Evolutionary conservation across 1,284 basidiomycete genomes (phyloP), one percentile per base, ranked within the genome.

Genomic region (Papiliotrema fonsecae): DNA sequence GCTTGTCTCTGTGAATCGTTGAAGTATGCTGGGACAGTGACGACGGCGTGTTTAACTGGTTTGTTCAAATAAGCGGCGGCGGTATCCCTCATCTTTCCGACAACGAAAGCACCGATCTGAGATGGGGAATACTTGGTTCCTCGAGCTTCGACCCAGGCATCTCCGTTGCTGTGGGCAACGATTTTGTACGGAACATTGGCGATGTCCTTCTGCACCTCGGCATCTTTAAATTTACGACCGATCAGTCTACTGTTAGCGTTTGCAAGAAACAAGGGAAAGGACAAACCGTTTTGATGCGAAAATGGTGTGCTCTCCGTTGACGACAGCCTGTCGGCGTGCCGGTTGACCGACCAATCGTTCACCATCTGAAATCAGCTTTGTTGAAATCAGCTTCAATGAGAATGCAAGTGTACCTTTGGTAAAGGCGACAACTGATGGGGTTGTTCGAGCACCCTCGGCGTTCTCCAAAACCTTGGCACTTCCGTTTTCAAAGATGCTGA

Each of bases 1-100:
- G 94, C 92, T 78, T 97, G 93, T 56, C 93, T 85, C 75, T 97
- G 94, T 32, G 93, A 90, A 71, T 97, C 94, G 74, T 97, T 97
- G 82, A 97, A 97, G 78, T 97, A 97, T 0, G 93, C 93, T 4
- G 93, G 93, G 34, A 97, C 94, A 28, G 93, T 97, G 66, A 97
- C 79, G 63, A 97, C 93, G 52, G 77, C 79, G 67, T 80, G 93
- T 86, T 88, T 93, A 77, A 97, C 84, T 61, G 84, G 84, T 77
- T 93, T 93, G 76, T 89, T 91, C 32, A 97, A 78, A 76, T 84
- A 97, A 53, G 87, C 83, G 65, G 94, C 84, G 6, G 92, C 93
- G 44, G 93, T 98, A 69, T 94, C 89, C 73, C 84, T 86, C 90
- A 97, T 94, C 78, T 97, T 98, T 31, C 80, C 82, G 47, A 98